Base-by-base conservation (phyloP, 257 asterid species). In the Solanum chaucha region DNA sequence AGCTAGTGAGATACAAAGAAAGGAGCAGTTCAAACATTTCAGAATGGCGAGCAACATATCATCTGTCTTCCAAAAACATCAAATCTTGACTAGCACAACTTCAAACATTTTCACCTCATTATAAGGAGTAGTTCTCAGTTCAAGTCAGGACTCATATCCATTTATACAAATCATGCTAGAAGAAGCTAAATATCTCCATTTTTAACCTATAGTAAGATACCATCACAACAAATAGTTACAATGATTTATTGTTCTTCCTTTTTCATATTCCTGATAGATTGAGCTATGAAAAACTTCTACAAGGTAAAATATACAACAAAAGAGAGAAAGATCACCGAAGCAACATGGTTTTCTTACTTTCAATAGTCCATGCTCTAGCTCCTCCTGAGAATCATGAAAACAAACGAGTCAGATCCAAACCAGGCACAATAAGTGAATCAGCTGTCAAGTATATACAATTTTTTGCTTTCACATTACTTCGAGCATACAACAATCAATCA, bases 321-420 rank as follows among this genome's bases (percentile, higher is more conserved):
- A 24, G 85, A n/a, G 36, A 51, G 10, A 10, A 75, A 4, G 26
- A 74, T 2, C 58, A 89, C 5, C 74, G 26, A 59, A 82, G 74
- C 20, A 20, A 13, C 58, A 64, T 38, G 4, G 65, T 86, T 85
- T 48, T 75, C 97, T 90, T 87, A 94, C 98, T 55, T 91, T 94
- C 90, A 90, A 74, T 19, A 97, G 93, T 88, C 98, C 98, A 26
- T 83, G 94, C 93, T 95, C 98, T 91, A 94, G 93, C 95, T 94
- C 99, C 91, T 91, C 98, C 99, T 95, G 98, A 82, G 70, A 90
- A 80, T 46, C 81, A 87, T 74, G 34, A 88, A 88, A 86, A 81
- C 48, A 34, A 46, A 64, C 15, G 12, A 28, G 46, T 36, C 35
- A 28, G 20, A 28, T 10, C 46, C 24, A 44, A 36, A 44, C 46